Base-by-base conservation (phyloP, 2,329 filamentous ascomycete genomes). In the Ascocoryne sarcoides region DNA sequence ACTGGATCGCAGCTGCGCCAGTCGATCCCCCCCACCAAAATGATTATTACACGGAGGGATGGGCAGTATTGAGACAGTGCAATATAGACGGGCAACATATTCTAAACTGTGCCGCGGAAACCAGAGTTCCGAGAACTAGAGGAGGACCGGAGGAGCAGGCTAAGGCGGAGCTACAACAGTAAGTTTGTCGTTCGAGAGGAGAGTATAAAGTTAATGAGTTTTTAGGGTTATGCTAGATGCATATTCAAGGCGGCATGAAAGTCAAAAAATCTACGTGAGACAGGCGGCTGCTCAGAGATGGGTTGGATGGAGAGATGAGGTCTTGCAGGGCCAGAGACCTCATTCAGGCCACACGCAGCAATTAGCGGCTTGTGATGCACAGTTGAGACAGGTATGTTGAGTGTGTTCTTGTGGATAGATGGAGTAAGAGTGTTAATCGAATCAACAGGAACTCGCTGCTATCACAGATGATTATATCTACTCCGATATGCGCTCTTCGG, bases 161-260 rank as follows among this genome's bases (percentile, higher is more conserved):
- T 19, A 79, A 77, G 56, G 75, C 75, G 14, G 75, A 80, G 59
- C 60, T 81, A 46, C 73, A 71, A 58, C 76, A 80, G 75, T 79
- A 59, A 33, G 73, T 66, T 43, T 31, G 18, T 10, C 19, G 15
- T 31, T 43, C 49, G 40, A 12, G 23, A 26, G 23, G 23, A 12
- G 23, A 28, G 10, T n/a, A 15, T 3, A 3, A 19, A 15, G 5
- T 17, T 30, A 19, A 18, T 16, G 21, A 7, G 20, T 20, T 19
- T 26, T 12, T 29, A 78, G 75, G 52, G 67, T 79, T 43, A 62
- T 71, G 36, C 64, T 81, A 30, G 77, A 82, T 51, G 73, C 75
- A 16, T 76, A 70, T 51, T 66, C 75, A 7, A 68, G 77, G 50
- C 67, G 77, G 37, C 77, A 81, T 58, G 73, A 79, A 53, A 75